Conservation (phyloP, 192 early-diverging fungal genomes). For the Lobosporangium transversale region DNA sequence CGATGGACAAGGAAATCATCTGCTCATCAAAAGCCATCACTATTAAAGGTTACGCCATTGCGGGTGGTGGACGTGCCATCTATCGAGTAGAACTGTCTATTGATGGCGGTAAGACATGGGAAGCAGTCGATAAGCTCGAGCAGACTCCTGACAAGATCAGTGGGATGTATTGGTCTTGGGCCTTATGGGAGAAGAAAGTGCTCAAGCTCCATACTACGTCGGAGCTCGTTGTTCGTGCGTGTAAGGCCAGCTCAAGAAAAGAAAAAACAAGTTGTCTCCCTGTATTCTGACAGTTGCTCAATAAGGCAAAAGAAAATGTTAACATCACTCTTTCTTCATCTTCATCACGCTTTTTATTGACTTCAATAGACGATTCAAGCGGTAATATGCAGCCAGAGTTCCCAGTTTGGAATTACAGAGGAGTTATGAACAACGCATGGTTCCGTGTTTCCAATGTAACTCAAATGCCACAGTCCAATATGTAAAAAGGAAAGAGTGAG, state of each 20-base stretch:
- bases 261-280: too few relatives aligned
- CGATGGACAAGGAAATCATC: conserved; percentile 65
- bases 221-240: conserved; percentile 82
- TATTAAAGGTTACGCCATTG: conserved; percentile 82
- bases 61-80: conserved; percentile 80
- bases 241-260: too few relatives aligned
- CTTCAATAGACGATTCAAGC: conserved; percentile 68
- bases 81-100: conserved; percentile 84
- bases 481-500: too few relatives aligned
- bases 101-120: conserved; percentile 88
- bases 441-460: conserved; percentile 26
- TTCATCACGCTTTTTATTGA: neutral
- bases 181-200: conserved; percentile 78
- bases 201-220: conserved; percentile 51
- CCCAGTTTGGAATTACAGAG: conserved; percentile 81
- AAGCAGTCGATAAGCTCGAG: conserved; percentile 70
- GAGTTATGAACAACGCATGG: conserved; percentile 83
- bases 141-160: conserved; percentile 47
- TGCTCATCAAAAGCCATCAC: conserved; percentile 40
- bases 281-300: too few relatives aligned
- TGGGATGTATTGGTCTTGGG: conserved; percentile 84
- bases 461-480: conserved; percentile 32
- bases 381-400: conserved; percentile 90
- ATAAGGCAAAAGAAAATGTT: too few relatives aligned
- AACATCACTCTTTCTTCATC: neutral